A percentile compares a stretch with the other conserved stretches of the same genome.
Conservation (phyloP, 108 stramenopile genomes). For the Cyclotella sp. region DNA sequence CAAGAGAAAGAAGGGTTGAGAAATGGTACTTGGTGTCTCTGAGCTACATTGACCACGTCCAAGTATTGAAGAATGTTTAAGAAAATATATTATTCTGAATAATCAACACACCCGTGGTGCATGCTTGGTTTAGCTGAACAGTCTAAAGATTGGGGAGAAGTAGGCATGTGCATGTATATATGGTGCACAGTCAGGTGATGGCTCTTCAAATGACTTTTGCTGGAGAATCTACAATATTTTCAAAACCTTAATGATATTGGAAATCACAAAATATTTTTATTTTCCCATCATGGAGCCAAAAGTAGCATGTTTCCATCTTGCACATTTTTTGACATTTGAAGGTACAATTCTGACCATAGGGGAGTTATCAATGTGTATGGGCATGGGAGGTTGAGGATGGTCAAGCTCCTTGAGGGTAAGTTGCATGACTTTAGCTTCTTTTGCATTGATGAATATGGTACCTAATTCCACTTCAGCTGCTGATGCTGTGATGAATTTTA, state of each 20-base stretch:
- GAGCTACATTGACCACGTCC: too few relatives aligned
- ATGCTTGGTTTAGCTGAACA: not conserved
- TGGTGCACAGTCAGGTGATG: not conserved
- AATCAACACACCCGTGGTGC: not conserved
- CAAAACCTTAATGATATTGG: not conserved
- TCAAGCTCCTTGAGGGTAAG: not conserved
- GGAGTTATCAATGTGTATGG: slow-evolving; percentile 17
- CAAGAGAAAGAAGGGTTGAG: too few relatives aligned
- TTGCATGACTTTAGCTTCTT: slow-evolving; percentile 18
- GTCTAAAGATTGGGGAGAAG: not conserved
- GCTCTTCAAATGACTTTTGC: not conserved
- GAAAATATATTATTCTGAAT: too few relatives aligned
- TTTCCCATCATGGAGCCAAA: not conserved
- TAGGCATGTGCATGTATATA: not conserved
- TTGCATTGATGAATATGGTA: slow-evolving; percentile 37
- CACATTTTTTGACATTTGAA: not conserved
- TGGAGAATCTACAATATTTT: not conserved
- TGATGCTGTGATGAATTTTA: slow-evolving; percentile 27
- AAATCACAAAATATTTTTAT: not conserved
- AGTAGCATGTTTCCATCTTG: not conserved
- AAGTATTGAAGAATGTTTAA: too few relatives aligned
- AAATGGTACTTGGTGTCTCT: too few relatives aligned
- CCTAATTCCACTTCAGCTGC: slow-evolving; percentile 55
- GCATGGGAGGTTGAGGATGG: slow-evolving; percentile 23
- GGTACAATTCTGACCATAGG: not conserved